Evolutionary conservation across 176 grass and related monocot genomes (phyloP).

Genomic region (Triticum urartu): DNA sequence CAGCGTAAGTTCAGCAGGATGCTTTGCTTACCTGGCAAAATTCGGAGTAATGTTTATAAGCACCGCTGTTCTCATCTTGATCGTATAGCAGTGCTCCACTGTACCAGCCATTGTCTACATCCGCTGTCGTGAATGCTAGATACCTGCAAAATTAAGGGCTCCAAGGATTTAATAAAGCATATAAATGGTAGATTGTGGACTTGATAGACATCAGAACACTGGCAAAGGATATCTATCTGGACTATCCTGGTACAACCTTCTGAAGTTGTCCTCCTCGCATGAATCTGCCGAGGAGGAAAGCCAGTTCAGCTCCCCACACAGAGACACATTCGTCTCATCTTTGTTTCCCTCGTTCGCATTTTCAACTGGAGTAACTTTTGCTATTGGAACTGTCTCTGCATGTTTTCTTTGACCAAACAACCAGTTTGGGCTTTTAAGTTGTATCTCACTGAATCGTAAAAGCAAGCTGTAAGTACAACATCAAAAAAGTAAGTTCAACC

Average conservation of each 20-base stretch:
- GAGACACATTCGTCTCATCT: constrained; percentile 37
- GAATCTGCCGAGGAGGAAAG: constrained; percentile 49
- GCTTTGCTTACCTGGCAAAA: constrained; percentile 56
- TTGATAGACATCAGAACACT: not conserved
- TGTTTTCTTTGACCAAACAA: constrained; percentile 97
- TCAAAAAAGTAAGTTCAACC: not conserved
- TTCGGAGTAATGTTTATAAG: constrained; percentile 82
- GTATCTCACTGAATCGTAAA: constrained; percentile 77
- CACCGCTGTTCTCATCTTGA: constrained; percentile 68
- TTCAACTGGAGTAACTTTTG: constrained; percentile 42
- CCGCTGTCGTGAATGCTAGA: constrained; percentile 62
- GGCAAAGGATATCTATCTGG: not conserved
- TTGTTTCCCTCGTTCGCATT: constrained; percentile 36
- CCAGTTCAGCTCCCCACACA: constrained; percentile 62
- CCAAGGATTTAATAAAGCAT: not conserved
- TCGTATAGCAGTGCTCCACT: constrained; percentile 77
- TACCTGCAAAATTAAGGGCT: constrained; percentile 58
- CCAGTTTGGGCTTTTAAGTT: constrained; percentile 92
- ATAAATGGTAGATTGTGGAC: not conserved
- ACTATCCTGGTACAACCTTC: constrained; percentile 50
- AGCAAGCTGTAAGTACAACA: not conserved
- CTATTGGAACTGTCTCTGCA: constrained; percentile 39
- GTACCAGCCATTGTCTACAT: constrained; percentile 76
- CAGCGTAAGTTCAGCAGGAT: not conserved
- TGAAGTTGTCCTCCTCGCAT: constrained; percentile 86